Conservation (phyloP, 1,284 basidiomycete species). For the Trametes pubescens region DNA sequence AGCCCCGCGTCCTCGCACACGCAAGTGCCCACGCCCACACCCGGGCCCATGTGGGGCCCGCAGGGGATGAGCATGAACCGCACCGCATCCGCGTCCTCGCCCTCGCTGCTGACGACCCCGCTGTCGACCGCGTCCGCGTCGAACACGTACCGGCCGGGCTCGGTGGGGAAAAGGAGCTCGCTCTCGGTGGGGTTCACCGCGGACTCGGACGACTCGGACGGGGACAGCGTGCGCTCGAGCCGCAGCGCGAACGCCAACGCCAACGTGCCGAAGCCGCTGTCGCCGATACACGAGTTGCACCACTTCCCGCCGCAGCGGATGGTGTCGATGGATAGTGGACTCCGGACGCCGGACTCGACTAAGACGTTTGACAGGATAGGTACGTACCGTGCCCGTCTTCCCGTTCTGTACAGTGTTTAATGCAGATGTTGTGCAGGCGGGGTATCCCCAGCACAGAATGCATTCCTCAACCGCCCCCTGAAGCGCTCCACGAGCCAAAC, state of each 20-base stretch:
- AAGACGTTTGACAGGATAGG: conserved; percentile 34
- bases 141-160: conserved; percentile 24
- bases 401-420: background rate
- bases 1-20: conserved; percentile 30
- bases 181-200: conserved; percentile 33
- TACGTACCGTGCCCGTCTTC: conserved; percentile 23
- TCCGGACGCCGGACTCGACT: conserved; percentile 43
- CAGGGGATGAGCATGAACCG: conserved; percentile 30
- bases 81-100: conserved; percentile 36
- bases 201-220: conserved; percentile 36
- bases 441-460: conserved; percentile 39
- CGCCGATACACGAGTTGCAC: conserved; percentile 40
- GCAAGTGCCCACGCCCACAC: too few relatives aligned
- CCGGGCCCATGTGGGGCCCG: conserved; percentile 30
- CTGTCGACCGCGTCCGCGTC: conserved; percentile 20
- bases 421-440: conserved; percentile 4
- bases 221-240: conserved; percentile 29
- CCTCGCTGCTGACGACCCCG: conserved; percentile 30
- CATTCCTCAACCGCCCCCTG: conserved; percentile 63
- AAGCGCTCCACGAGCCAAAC: conserved; percentile 64
- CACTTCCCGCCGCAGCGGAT: conserved; percentile 34
- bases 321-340: conserved; percentile 40
- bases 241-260: conserved; percentile 21
- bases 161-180: conserved; percentile 35
- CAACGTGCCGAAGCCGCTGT: conserved; percentile 36